Conservation (phyloP, 1,139 yeast genomes). For the Taphrina confusa region DNA sequence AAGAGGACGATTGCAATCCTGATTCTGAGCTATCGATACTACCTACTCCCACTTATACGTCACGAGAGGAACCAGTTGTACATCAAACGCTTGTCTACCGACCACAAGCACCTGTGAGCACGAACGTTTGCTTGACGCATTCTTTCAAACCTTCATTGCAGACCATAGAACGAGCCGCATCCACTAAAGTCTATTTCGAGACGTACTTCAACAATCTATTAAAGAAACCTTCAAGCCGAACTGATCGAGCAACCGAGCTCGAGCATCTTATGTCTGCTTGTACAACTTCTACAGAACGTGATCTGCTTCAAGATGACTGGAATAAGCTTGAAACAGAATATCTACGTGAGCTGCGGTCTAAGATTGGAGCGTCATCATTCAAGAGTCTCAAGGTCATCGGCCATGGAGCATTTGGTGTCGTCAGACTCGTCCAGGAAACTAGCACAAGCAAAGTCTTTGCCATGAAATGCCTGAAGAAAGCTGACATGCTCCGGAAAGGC, state of each 20-base stretch:
- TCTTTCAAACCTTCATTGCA: constrained; percentile 25
- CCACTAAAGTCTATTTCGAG: constrained; percentile 33
- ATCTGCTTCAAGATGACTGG: constrained; percentile 14
- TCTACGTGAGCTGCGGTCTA: constrained; percentile 27
- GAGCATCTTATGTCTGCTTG: constrained; percentile 22
- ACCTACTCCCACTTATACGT: too few species aligned
- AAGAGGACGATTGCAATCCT: background rate
- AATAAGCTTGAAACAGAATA: constrained; percentile 20
- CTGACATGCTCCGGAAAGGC: constrained; percentile 35
- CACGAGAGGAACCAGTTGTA: background rate
- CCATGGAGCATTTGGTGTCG: constrained; percentile 37
- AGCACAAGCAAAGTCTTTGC: constrained; percentile 30
- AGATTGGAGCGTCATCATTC: constrained; percentile 28
- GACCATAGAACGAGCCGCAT: constrained; percentile 34
- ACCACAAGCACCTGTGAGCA: background rate
- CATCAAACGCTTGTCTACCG: background rate
- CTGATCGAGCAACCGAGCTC: constrained; percentile 21
- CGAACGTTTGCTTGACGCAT: background rate
- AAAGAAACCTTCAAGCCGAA: constrained; percentile 30
- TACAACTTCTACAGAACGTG: constrained; percentile 18
- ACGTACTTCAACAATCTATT: constrained; percentile 29
- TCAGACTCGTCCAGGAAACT: constrained; percentile 30
- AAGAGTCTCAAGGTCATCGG: constrained; percentile 33
- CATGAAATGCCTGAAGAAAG: constrained; percentile 36
- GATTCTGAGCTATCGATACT: background rate